A percentile compares a stretch with the other conserved stretches of the same genome.
Evolutionary conservation across 192 early-diverging fungal species (phyloP).

Genomic region (Coemansia umbellata): DNA sequence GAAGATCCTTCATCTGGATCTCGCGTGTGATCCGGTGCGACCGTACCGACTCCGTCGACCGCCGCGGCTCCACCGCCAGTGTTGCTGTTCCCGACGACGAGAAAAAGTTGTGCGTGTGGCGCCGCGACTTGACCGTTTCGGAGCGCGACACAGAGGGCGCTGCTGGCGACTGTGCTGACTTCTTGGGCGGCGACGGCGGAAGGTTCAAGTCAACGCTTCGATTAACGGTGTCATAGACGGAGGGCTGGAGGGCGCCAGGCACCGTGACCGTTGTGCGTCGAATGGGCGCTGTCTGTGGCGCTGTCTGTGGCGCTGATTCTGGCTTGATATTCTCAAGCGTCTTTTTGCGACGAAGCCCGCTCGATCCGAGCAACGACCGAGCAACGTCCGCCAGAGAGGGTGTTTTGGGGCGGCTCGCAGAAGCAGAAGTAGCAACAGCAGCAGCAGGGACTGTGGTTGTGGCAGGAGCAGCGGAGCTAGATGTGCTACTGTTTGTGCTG

Average conservation of each 20-base stretch:
- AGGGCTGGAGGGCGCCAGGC: not conserved
- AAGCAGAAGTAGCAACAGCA: no score
- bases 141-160: not conserved
- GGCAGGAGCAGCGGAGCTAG: not conserved
- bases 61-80: constrained; percentile 8
- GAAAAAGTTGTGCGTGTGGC: constrained; percentile 50
- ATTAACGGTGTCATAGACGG: not conserved
- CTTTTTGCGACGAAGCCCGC: not conserved
- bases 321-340: not conserved
- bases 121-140: constrained; percentile 17
- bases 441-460: not conserved
- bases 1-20: constrained; percentile 47
- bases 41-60: constrained; percentile 20
- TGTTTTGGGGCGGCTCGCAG: not conserved
- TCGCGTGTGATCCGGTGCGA: constrained; percentile 28
- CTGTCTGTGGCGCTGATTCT: not conserved
- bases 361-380: not conserved
- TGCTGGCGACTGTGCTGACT: not conserved
- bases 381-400: constrained; percentile 1
- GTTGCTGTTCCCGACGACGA: constrained; percentile 12
- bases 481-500: constrained; percentile 1
- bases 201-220: constrained; percentile 13
- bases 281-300: not conserved
- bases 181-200: constrained; percentile 18
- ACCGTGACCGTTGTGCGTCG: constrained; percentile 1